Base-by-base conservation (phyloP, 129 eudicot species). In the Artemisia tridentata region DNA sequence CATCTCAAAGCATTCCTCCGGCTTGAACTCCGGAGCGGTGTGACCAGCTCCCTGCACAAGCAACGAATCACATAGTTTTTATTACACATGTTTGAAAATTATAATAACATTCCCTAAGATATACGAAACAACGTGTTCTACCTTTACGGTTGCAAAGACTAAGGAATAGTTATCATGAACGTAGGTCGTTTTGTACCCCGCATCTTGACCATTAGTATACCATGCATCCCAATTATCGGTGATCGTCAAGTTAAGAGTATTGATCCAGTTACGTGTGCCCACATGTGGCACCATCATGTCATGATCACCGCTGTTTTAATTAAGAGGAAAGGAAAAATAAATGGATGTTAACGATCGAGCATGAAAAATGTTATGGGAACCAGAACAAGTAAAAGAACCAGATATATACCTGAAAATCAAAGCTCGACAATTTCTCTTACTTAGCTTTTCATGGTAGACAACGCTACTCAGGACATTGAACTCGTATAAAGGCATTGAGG, bases 221-320 rank as follows among this genome's bases (percentile, higher is more conserved):
- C 77, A 72, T 13, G 69, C 63, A 0, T 78, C 71, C 82, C 82
- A 78, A 51, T 76, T 51, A 3, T 72, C 48, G 4, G 64, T 57
- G 54, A 70, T 63, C 2, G 69, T 62, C 18, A 75, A 6, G 17
- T 71, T 75, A n/a, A 71, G 74, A 18, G 64, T 3, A 5, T 38
- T 69, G 41, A 75, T 80, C 84, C 84, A 80, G 5, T 54, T 70
- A 45, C 59, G 53, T 18, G 80, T 80, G 16, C 77, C 80, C 11
- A 80, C 76, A 12, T 80, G 72, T 27, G 84, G 78, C 31, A 80
- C 80, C 76, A 75, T 45, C 84, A 75, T 80, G 65, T 75, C 84
- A 65, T 78, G 82, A 71, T 78, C 82, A 3, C 82, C 82, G 20
- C 78, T 64, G 82, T 65, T 16, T 11, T 46, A 58, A 15, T 11